Base-by-base conservation (phyloP, 345 rosid species). In the Alliaria petiolata region DNA sequence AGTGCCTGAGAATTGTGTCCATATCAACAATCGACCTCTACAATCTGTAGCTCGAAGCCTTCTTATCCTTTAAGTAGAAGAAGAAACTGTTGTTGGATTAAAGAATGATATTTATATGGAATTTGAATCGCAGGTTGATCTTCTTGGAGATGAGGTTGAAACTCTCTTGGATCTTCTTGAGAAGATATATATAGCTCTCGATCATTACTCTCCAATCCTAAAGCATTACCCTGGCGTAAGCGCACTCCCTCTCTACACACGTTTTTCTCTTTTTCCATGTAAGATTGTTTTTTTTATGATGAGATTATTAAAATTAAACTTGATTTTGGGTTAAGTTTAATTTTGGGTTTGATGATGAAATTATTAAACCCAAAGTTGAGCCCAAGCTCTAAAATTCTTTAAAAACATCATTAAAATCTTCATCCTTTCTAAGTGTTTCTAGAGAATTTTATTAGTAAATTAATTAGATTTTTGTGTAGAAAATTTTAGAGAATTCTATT, bases 161-260 rank as follows among this genome's bases (percentile, higher is more conserved):
- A 46, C 80, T 28, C 89, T 84, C 52, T 70, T 80, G 65, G 54
- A 87, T 68, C 95, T 92, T 71, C 98, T 89, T 38, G 96, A 88
- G 83, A 95, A 95, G 78, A 89, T 95, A 62, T 92, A 92, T 76
- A 88, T 92, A 50, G 98, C 92, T 2, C 84, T 95, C 15, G 97
- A 95, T 78, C 97, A 95, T 81, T 95, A 95, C 67, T 89, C 98
- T 67, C 96, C 97, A 8, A 49, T 95, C 69, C 78, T 92, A 80
- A 75, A 80, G 70, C 96, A 95, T 70, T 95, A 95, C 83, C 86
- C 97, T 35, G 96, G 98, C 42, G 99, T 95, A 84, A 85, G 87
- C 75, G 42, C 51, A 42, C 49, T 53, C 50, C 28, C 62, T 67
- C 17, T 69, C 11, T 40, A 25, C 28, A 33, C 30, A 39, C 45